Evolutionary conservation across 2,329 filamentous ascomycete species (phyloP).

Genomic region (Mollisiaceae sp.): DNA sequence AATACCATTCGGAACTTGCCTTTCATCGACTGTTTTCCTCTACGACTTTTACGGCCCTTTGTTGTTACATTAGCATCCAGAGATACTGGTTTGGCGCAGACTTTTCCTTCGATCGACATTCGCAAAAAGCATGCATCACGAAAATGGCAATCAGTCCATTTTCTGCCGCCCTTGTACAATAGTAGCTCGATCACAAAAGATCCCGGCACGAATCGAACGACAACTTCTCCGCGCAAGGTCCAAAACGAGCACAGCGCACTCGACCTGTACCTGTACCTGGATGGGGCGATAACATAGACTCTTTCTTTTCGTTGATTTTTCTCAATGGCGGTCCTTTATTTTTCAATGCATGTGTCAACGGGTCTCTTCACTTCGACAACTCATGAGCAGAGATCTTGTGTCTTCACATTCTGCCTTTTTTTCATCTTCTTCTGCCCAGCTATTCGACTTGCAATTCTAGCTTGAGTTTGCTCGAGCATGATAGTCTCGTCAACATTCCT

Average conservation of each 20-base stretch:
- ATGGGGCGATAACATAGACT: conserved; percentile 37
- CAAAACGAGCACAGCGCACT: conserved; percentile 42
- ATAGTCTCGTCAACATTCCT: conserved; percentile 14
- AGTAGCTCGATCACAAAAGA: conserved; percentile 42
- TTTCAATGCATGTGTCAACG: conserved; percentile 30
- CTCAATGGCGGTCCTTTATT: conserved; percentile 30
- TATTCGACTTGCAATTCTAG: background rate
- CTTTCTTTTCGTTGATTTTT: conserved; percentile 31
- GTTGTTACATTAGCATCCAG: conserved; percentile 44
- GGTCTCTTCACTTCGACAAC: conserved; percentile 36
- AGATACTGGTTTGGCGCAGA: conserved; percentile 31
- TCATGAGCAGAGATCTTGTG: conserved; percentile 39
- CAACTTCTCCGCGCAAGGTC: conserved; percentile 41
- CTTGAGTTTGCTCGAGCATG: conserved; percentile 7
- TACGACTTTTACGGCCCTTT: conserved; percentile 44
- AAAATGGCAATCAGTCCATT: conserved; percentile 32
- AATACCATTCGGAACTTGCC: conserved; percentile 6
- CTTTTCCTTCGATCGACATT: conserved; percentile 37
- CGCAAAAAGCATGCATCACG: conserved; percentile 37
- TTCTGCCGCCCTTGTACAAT: conserved; percentile 43
- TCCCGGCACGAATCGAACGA: conserved; percentile 38
- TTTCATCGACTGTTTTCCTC: conserved; percentile 40
- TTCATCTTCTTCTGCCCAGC: conserved; percentile 18
- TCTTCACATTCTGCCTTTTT: conserved; percentile 33
- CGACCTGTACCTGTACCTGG: conserved; percentile 43